A percentile compares a stretch with the other conserved stretches of the same genome.
Evolutionary conservation across 371 early-diverging fungal genomes (phyloP).

Genomic region (Mucor mucedo): DNA sequence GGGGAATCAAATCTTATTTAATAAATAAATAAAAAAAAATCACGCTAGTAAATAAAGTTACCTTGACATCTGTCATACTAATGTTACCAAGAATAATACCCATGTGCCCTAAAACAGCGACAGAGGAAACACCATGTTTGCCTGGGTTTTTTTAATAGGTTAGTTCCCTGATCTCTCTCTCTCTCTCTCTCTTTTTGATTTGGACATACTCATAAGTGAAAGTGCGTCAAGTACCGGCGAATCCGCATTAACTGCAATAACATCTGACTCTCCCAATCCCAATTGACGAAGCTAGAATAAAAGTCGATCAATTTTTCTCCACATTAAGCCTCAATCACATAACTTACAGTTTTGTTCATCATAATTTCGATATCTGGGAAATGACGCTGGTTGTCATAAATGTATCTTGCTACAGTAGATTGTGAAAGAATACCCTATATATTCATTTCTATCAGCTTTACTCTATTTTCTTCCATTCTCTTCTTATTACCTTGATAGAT

Average conservation of each 20-base stretch:
- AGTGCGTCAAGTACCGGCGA: slow-evolving; percentile 63
- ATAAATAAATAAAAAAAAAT: background rate
- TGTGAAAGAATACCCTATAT: slow-evolving; percentile 80
- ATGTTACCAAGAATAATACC: slow-evolving; percentile 72
- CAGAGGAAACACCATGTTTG: slow-evolving; percentile 63
- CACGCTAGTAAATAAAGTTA: slow-evolving; percentile 11
- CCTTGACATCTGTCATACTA: slow-evolving; percentile 74
- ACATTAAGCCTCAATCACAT: no score
- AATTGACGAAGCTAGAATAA: slow-evolving; percentile 49
- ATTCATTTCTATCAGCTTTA: background rate
- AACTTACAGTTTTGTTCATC: slow-evolving; percentile 54
- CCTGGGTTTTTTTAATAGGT: slow-evolving; percentile 29
- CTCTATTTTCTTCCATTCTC: background rate
- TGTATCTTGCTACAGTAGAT: slow-evolving; percentile 68
- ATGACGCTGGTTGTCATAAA: slow-evolving; percentile 57
- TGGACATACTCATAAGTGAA: slow-evolving; percentile 58
- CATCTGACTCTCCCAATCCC: slow-evolving; percentile 55
- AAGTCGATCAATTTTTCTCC: no score
- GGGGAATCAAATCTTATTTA: background rate
- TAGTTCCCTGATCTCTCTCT: background rate
- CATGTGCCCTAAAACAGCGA: slow-evolving; percentile 63
- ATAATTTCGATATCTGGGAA: slow-evolving; percentile 42
- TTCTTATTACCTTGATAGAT: slow-evolving; percentile 38
- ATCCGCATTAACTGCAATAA: slow-evolving; percentile 60
- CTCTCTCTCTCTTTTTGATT: background rate